Conservation (phyloP, 2,329 filamentous ascomycete genomes). For the Lasiodiplodia sp. region DNA sequence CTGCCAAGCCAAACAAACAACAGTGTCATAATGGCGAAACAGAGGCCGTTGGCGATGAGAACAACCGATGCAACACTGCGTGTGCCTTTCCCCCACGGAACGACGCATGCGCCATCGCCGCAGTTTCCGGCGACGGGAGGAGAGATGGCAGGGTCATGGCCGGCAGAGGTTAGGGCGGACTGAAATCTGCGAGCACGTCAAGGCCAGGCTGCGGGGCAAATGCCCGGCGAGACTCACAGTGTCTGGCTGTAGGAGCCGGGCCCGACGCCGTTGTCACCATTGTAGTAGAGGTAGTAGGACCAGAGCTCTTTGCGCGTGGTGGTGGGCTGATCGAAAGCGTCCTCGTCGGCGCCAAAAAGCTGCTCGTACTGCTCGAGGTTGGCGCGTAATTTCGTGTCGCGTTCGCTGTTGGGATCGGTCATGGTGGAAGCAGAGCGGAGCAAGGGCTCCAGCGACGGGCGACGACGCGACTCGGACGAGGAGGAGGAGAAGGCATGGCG, state of each 20-base stretch:
- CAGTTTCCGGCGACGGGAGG: slow-evolving; percentile 61
- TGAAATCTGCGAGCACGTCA: slow-evolving; percentile 17
- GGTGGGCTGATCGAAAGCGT: slow-evolving; percentile 56
- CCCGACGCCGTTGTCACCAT: slow-evolving; percentile 67
- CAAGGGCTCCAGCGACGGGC: slow-evolving; percentile 25
- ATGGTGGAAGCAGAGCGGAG: slow-evolving; percentile 10
- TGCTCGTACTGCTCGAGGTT: slow-evolving; percentile 27
- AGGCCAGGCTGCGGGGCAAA: background rate
- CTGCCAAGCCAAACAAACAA: slow-evolving; percentile 62
- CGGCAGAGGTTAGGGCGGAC: slow-evolving; percentile 53
- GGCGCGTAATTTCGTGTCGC: slow-evolving; percentile 14
- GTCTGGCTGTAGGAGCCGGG: slow-evolving; percentile 27
- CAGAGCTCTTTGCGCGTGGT: slow-evolving; percentile 64
- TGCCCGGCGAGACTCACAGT: slow-evolving; percentile 5
- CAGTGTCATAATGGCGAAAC: slow-evolving; percentile 70
- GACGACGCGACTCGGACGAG: slow-evolving; percentile 9
- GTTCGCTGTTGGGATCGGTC: slow-evolving; percentile 1
- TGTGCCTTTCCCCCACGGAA: slow-evolving; percentile 32
- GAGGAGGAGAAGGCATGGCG: slow-evolving; percentile 6
- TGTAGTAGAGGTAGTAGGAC: slow-evolving; percentile 68
- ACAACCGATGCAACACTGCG: slow-evolving; percentile 72
- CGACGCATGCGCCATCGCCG: slow-evolving; percentile 33
- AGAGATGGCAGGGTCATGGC: slow-evolving; percentile 60
- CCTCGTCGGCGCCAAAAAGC: slow-evolving; percentile 42
- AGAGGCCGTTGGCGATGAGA: slow-evolving; percentile 70